These are phyloP conservation scores for Peronospora farinosa DNA, from an alignment of 352 stramenopile species.

Conservation along the genomic window DNA sequence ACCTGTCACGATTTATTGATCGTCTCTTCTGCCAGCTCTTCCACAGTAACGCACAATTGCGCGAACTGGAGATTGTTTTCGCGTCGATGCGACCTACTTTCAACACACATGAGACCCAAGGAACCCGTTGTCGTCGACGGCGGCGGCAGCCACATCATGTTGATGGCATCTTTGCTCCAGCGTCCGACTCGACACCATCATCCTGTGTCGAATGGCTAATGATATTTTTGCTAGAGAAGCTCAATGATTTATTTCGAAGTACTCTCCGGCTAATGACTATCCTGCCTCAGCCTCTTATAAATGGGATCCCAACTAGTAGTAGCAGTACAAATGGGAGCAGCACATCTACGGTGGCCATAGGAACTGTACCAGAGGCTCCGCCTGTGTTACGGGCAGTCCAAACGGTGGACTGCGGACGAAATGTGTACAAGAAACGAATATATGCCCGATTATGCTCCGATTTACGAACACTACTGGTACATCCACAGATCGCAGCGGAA, in stretches of 20 bases:
- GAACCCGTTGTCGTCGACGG: constrained; percentile 4
- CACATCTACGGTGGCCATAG: constrained; percentile 20
- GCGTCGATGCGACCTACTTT: constrained; percentile 21
- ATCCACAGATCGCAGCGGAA: constrained; percentile 52
- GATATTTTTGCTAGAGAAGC: constrained; percentile 56
- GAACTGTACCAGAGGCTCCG: constrained; percentile 16
- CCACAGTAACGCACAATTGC: constrained; percentile 69
- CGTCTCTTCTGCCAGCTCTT: constrained; percentile 83
- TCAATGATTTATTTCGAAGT: constrained; percentile 57
- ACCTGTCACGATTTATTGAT: constrained; percentile 76
- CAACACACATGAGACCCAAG: constrained; percentile 9
- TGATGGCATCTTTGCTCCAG: constrained; percentile 6
- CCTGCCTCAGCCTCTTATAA: constrained; percentile 20
- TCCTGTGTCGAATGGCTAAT: constrained; percentile 63
- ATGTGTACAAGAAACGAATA: constrained; percentile 71
- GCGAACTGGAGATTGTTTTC: constrained; percentile 55
- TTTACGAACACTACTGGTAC: constrained; percentile 66
- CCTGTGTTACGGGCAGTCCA: constrained; percentile 38
- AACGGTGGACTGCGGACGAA: constrained; percentile 56
- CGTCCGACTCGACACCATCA: constrained; percentile 19
- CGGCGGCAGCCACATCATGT: constrained; percentile 10
- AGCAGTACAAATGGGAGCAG: constrained; percentile 14
- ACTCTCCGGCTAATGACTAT: constrained; percentile 56
- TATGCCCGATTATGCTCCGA: constrained; percentile 79
- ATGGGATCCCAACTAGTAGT: constrained; percentile 7